phyloP scores from a whole-genome alignment of 768 basidiomycete species.

The Podaxis carcinomalis region DNA sequence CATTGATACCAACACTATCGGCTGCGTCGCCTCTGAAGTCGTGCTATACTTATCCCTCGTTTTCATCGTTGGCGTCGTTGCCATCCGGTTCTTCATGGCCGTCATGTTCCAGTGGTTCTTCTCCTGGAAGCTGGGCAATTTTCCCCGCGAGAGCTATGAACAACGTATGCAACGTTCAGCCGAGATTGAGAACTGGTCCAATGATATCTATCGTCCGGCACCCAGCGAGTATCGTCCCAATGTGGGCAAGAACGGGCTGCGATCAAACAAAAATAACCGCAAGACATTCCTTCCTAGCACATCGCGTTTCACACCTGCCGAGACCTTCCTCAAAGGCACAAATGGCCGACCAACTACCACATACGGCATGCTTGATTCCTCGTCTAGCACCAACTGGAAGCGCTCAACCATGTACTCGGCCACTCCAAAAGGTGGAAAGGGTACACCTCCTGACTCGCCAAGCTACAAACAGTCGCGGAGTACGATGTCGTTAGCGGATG shows the following conservation, averaged over 20 bases:
- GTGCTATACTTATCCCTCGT: constrained; percentile 93
- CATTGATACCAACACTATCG: constrained; percentile 91
- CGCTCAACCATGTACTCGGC: constrained; percentile 50
- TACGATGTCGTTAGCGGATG: constrained; percentile 70
- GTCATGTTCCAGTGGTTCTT: constrained; percentile 98
- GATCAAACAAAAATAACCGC: constrained; percentile 47
- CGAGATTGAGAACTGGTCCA: constrained; percentile 95
- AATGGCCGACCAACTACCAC: constrained; percentile 55
- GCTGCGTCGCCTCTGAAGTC: constrained; percentile 92
- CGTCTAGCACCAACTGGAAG: constrained; percentile 48
- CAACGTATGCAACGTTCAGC: constrained; percentile 84
- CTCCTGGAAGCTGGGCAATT: constrained; percentile 92
- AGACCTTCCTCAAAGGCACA: constrained; percentile 48
- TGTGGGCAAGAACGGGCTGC: constrained; percentile 67
- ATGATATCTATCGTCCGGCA: constrained; percentile 92
- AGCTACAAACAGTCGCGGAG: constrained; percentile 73
- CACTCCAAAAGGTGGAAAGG: constrained; percentile 43
- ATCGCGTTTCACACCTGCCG: constrained; percentile 74
- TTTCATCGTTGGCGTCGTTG: constrained; percentile 96
- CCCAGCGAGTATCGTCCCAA: constrained; percentile 90
- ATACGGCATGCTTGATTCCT: constrained; percentile 63
- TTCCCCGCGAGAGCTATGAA: constrained; percentile 89
- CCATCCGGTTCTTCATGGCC: constrained; percentile 94
- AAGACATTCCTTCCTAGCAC: constrained; percentile 62
- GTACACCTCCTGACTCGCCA: constrained; percentile 69